Conservation (phyloP, 1,139 yeast genomes). For the Pneumocystis oryctolagi region DNA sequence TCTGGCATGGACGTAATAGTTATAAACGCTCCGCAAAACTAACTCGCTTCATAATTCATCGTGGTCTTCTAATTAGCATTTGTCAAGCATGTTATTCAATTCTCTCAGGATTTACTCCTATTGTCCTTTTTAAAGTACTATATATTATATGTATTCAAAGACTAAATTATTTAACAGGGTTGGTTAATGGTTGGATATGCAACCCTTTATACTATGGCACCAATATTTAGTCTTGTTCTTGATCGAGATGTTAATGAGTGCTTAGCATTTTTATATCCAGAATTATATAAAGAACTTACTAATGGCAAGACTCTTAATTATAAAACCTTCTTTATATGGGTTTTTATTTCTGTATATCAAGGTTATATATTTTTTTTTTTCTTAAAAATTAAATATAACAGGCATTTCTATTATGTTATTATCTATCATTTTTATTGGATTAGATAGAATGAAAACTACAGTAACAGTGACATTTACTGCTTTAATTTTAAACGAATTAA, state of each 20-base stretch:
- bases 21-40: constrained; percentile 89
- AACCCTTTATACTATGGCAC: constrained; percentile 94
- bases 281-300: constrained; percentile 80
- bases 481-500: constrained; percentile 65
- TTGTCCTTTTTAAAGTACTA: constrained; percentile 47
- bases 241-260: constrained; percentile 88
- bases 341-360: constrained; percentile 70
- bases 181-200: constrained; percentile 98
- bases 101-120: constrained; percentile 75
- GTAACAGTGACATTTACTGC: constrained; percentile 77
- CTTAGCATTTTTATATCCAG: constrained; percentile 82
- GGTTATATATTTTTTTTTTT: constrained; percentile 35
- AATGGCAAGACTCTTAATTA: constrained; percentile 76
- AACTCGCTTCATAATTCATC: constrained; percentile 89
- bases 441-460: constrained; percentile 42
- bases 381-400: not conserved
- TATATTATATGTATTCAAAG: not conserved
- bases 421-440: constrained; percentile 59
- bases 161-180: constrained; percentile 39
- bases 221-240: constrained; percentile 82
- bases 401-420: constrained; percentile 48
- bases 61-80: constrained; percentile 88
- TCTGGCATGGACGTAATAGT: constrained; percentile 98
- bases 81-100: constrained; percentile 90
- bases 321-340: constrained; percentile 85